Evolutionary conservation across 176 grass and related monocot species (phyloP).

Genomic region (Oryza coarctata): DNA sequence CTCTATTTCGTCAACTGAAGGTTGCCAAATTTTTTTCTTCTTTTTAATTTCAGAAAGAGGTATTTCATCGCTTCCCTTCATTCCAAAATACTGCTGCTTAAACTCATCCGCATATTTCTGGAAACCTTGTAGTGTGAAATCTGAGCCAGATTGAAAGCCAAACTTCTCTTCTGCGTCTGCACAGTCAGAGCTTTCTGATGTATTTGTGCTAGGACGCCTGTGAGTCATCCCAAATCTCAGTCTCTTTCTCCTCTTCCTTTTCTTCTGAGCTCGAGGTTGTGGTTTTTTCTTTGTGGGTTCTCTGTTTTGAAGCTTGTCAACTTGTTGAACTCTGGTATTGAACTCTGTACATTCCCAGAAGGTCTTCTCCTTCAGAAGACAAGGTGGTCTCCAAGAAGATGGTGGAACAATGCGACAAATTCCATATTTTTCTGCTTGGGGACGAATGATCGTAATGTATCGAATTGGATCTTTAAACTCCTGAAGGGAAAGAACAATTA

Average conservation of each 20-base stretch:
- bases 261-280: constrained; percentile 61
- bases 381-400: constrained; percentile 68
- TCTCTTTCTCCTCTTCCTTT: constrained; percentile 75
- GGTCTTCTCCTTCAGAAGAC: constrained; percentile 65
- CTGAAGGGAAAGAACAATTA: constrained; percentile 48
- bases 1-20: constrained; percentile 84
- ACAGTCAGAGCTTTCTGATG: constrained; percentile 47
- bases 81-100: constrained; percentile 79
- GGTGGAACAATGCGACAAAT: constrained; percentile 94
- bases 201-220: constrained; percentile 47
- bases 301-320: constrained; percentile 96
- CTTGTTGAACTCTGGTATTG: constrained; percentile 89
- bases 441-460: constrained; percentile 73
- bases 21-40: constrained; percentile 50
- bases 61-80: constrained; percentile 48
- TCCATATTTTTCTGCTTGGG: constrained; percentile 75
- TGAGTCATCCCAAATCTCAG: constrained; percentile 86
- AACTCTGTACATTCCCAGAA: constrained; percentile 71
- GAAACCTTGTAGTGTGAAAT: constrained; percentile 79
- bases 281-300: constrained; percentile 64
- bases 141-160: constrained; percentile 91
- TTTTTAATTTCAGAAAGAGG: constrained; percentile 55
- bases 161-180: constrained; percentile 76
- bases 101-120: constrained; percentile 67
- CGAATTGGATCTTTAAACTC: constrained; percentile 88